Percentiles rank a stretch among this genome's conserved stretches.
Conservation (phyloP, 495 filamentous ascomycete species). For the Margaritispora aquatica region DNA sequence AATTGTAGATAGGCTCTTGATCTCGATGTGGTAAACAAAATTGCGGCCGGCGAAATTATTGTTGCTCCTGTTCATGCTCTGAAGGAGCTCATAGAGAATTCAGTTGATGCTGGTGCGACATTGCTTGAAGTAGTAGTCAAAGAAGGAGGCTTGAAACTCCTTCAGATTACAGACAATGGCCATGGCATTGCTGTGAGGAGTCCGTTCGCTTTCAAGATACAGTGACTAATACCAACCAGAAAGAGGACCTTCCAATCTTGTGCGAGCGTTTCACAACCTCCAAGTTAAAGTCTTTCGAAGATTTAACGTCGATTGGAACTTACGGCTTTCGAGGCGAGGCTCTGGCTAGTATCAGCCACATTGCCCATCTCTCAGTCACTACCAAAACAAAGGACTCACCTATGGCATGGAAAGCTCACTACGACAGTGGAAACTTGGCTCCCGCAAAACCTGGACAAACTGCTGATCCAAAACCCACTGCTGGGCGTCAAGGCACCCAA, state of each 20-base stretch:
- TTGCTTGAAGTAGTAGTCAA: conserved; percentile 87
- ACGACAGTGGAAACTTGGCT: conserved; percentile 74
- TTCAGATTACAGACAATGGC: conserved; percentile 98
- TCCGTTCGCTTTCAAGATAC: not conserved
- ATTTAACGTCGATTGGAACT: conserved; percentile 83
- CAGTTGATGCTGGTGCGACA: conserved; percentile 93
- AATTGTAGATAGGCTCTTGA: conserved; percentile 62
- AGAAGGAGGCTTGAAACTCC: conserved; percentile 91
- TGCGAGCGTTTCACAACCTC: conserved; percentile 98
- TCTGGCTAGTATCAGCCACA: conserved; percentile 96
- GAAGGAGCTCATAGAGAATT: conserved; percentile 97
- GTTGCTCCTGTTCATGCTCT: conserved; percentile 94
- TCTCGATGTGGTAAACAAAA: conserved; percentile 97
- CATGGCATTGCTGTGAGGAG: conserved; percentile 82
- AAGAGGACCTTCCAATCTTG: conserved; percentile 86
- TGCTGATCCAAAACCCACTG: conserved; percentile 80
- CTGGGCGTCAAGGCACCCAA: conserved; percentile 91
- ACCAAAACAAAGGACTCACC: conserved; percentile 87
- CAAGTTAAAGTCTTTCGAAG: conserved; percentile 92
- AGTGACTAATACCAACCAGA: conserved; percentile 39
- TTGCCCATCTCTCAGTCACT: conserved; percentile 90
- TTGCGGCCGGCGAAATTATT: conserved; percentile 98
- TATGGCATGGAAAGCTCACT: conserved; percentile 85
- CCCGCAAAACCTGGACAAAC: conserved; percentile 89
- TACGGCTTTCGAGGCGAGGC: conserved; percentile 98